phyloP scores from a whole-genome alignment of 805 yeast genomes.

The Candida nemodendra region DNA sequence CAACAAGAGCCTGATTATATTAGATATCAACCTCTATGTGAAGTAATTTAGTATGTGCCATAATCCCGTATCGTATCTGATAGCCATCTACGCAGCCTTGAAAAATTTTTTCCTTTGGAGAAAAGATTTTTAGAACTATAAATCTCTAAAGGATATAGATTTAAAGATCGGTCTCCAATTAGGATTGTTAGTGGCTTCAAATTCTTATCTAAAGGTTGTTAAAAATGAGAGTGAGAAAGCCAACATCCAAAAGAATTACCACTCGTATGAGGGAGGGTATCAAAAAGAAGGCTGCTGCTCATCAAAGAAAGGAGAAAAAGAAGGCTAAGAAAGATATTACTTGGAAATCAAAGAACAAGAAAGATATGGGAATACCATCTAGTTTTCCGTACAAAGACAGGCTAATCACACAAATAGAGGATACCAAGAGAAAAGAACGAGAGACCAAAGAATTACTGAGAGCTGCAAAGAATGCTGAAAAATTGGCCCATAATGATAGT shows the following conservation, averaged over 20 bases:
- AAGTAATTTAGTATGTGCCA: too few relatives aligned
- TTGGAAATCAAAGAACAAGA: conserved; percentile 82
- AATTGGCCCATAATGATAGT: conserved; percentile 35
- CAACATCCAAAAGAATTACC: conserved; percentile 82
- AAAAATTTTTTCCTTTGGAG: too few relatives aligned
- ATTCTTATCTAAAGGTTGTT: too few relatives aligned
- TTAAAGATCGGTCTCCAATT: too few relatives aligned
- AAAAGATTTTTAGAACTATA: too few relatives aligned
- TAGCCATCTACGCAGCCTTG: too few relatives aligned
- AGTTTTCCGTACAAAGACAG: conserved; percentile 91
- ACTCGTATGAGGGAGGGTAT: conserved; percentile 97
- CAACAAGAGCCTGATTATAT: too few relatives aligned
- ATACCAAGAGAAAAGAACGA: conserved; percentile 50
- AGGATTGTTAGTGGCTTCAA: too few relatives aligned
- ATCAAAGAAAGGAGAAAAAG: conserved; percentile 81
- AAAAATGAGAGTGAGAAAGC: conserved; percentile 41
- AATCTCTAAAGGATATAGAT: too few relatives aligned
- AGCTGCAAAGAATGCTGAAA: conserved; percentile 45
- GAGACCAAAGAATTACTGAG: conserved; percentile 53
- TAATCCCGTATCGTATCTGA: too few relatives aligned
- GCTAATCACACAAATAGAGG: conserved; percentile 72
- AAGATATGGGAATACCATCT: conserved; percentile 94
- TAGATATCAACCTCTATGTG: too few relatives aligned
- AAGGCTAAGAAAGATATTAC: conserved; percentile 84
- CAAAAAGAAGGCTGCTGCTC: conserved; percentile 92